A percentile compares a stretch with the other conserved stretches of the same genome.
Conservation (phyloP, 345 rosid genomes). For the Raphanus sativus region DNA sequence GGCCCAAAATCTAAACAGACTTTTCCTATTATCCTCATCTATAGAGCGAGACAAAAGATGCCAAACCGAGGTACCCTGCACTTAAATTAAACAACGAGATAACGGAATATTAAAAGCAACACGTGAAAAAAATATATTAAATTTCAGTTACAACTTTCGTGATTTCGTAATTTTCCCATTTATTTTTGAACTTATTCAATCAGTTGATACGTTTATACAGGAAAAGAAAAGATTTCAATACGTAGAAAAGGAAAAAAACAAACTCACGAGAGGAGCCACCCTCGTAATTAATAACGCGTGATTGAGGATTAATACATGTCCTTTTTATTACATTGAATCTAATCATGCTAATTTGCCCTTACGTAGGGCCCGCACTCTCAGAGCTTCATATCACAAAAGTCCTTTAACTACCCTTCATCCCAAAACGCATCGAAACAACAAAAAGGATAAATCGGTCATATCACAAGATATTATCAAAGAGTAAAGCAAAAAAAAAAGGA, state of each 20-base stretch:
- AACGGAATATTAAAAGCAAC: neutral
- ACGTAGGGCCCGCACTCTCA: neutral
- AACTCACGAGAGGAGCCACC: slow-evolving; percentile 28
- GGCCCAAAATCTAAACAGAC: slow-evolving; percentile 6
- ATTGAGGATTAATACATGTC: slow-evolving; percentile 37
- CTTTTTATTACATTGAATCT: slow-evolving; percentile 28
- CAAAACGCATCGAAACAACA: neutral
- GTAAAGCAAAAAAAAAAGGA: neutral
- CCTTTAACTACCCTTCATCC: slow-evolving; percentile 4
- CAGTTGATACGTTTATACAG: neutral
- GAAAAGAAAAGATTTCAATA: neutral
- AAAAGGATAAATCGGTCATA: slow-evolving; percentile 8
- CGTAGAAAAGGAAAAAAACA: neutral
- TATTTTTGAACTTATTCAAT: slow-evolving; percentile 10
- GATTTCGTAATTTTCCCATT: neutral
- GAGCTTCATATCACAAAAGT: neutral
- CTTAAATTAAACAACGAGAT: neutral
- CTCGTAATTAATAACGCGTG: slow-evolving; percentile 40
- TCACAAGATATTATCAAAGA: neutral
- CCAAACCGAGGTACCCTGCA: neutral
- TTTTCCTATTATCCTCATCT: neutral
- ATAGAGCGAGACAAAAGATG: neutral
- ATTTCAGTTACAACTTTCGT: neutral
- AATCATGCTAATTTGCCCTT: slow-evolving; percentile 34
- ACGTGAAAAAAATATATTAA: neutral